Percentiles rank a stretch among this genome's conserved stretches.
Conservation (phyloP, 2,329 filamentous ascomycete genomes). For the Sclerotiophoma versabilis region DNA sequence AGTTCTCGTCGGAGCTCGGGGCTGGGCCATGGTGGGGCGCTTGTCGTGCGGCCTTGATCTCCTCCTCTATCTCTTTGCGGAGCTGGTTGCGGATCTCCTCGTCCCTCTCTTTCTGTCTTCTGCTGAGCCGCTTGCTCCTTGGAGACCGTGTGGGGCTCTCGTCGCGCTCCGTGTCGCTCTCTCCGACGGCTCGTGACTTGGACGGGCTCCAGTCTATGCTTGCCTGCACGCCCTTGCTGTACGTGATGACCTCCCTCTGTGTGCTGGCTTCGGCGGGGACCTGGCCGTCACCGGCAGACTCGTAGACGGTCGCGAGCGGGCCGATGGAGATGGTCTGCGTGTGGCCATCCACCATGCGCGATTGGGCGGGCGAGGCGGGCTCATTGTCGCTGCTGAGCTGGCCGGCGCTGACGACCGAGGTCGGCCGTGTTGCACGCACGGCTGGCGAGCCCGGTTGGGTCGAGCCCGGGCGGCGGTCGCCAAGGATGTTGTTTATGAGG, state of each 20-base stretch:
- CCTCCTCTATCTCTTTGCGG: slow-evolving; percentile 89
- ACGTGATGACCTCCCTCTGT: slow-evolving; percentile 80
- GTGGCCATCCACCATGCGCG: slow-evolving; percentile 49
- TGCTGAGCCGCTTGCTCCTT: slow-evolving; percentile 75
- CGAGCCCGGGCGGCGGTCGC: slow-evolving; percentile 76
- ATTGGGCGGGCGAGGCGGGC: slow-evolving; percentile 23
- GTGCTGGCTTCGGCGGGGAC: slow-evolving; percentile 74
- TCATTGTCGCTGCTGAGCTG: slow-evolving; percentile 76
- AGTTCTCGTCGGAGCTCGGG: slow-evolving; percentile 60
- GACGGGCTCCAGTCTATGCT: slow-evolving; percentile 73
- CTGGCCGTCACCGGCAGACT: slow-evolving; percentile 70
- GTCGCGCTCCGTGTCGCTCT: slow-evolving; percentile 64
- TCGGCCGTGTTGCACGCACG: slow-evolving; percentile 73
- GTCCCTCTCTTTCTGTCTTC: slow-evolving; percentile 80
- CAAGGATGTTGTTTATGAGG: slow-evolving; percentile 83
- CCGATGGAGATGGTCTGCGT: slow-evolving; percentile 77
- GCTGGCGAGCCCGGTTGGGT: slow-evolving; percentile 63
- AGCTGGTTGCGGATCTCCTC: slow-evolving; percentile 88
- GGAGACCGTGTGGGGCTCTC: slow-evolving; percentile 64
- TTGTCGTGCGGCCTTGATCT: slow-evolving; percentile 73
- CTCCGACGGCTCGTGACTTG: slow-evolving; percentile 61
- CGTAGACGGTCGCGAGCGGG: slow-evolving; percentile 78
- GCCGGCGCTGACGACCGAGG: slow-evolving; percentile 82
- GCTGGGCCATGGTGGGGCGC: slow-evolving; percentile 52
- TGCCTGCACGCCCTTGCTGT: slow-evolving; percentile 97